These are phyloP conservation scores for Haematococcus lacustris DNA, from an alignment of 139 green algal species.

Conservation along the genomic window DNA sequence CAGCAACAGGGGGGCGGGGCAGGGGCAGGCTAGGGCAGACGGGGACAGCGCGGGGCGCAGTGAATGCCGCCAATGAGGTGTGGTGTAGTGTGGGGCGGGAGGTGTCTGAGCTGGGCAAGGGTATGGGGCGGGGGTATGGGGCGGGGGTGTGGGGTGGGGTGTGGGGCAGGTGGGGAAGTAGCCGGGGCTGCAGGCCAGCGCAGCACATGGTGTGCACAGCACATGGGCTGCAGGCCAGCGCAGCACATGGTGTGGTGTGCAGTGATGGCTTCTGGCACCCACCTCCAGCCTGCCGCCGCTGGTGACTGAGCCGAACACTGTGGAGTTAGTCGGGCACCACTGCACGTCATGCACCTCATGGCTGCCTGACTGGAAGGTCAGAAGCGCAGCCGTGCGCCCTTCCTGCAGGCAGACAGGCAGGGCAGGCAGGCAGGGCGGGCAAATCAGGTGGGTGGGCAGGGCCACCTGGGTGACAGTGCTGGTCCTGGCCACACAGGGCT, in stretches of 20 bases:
- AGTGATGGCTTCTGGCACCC: background rate
- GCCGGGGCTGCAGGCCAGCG: background rate
- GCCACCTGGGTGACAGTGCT: too few relatives aligned
- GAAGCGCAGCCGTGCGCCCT: conserved; percentile 39
- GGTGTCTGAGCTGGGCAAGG: too few relatives aligned
- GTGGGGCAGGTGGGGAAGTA: too few relatives aligned
- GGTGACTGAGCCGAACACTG: conserved; percentile 70
- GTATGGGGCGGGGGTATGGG: too few relatives aligned
- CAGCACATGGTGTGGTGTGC: background rate
- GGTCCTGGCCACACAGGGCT: too few relatives aligned
- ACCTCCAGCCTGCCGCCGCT: conserved; percentile 56
- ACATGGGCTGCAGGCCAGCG: background rate
- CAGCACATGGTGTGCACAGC: conserved; percentile 2
- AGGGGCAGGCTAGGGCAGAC: background rate
- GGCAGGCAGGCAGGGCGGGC: too few relatives aligned
- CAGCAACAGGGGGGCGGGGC: background rate
- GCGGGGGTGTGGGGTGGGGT: too few relatives aligned
- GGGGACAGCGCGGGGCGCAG: background rate
- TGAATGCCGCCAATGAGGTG: background rate
- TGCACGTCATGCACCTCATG: conserved; percentile 57
- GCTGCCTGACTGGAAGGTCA: conserved; percentile 57
- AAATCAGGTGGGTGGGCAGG: too few relatives aligned
- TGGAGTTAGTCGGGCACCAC: conserved; percentile 77
- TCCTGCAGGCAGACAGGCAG: too few relatives aligned
- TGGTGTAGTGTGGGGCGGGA: too few relatives aligned